These are phyloP conservation scores for Zhuliangozyma parablackwelliae DNA, from an alignment of 1,139 yeast species.

Conservation along the genomic window DNA sequence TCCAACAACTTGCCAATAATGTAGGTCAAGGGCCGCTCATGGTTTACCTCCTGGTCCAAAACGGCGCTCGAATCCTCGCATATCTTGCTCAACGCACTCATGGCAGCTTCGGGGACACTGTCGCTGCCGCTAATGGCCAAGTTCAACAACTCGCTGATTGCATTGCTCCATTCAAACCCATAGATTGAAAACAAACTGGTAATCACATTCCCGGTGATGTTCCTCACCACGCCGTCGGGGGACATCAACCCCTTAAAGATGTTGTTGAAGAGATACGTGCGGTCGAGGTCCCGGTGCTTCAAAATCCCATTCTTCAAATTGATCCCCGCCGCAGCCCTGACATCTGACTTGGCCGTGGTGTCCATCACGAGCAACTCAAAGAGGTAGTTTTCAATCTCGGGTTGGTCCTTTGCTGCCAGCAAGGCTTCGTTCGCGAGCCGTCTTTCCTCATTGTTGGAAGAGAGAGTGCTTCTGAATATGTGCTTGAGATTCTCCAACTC, in stretches of 20 bases:
- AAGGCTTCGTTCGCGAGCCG: constrained; percentile 63
- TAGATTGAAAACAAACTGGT: constrained; percentile 74
- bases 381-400: constrained; percentile 77
- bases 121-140: constrained; percentile 37
- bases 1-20: constrained; percentile 63
- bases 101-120: constrained; percentile 57
- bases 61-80: constrained; percentile 66
- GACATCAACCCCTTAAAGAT: constrained; percentile 68
- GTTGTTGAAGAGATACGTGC: constrained; percentile 56
- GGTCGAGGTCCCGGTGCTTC: constrained; percentile 21
- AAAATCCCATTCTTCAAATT: constrained; percentile 71
- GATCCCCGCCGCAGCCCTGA: constrained; percentile 87
- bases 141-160: constrained; percentile 62
- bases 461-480: constrained; percentile 64
- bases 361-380: constrained; percentile 64
- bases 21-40: constrained; percentile 63
- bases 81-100: constrained; percentile 77
- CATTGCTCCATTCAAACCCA: constrained; percentile 75
- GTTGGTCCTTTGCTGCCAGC: constrained; percentile 60
- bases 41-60: constrained; percentile 59
- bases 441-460: constrained; percentile 52
- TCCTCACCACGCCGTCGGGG: constrained; percentile 59
- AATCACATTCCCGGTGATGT: constrained; percentile 86
- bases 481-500: constrained; percentile 59
- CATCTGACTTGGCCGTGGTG: constrained; percentile 40